These are phyloP conservation scores for Choiromyces venosus DNA, from an alignment of 495 filamentous ascomycete species.

Conservation along the genomic window DNA sequence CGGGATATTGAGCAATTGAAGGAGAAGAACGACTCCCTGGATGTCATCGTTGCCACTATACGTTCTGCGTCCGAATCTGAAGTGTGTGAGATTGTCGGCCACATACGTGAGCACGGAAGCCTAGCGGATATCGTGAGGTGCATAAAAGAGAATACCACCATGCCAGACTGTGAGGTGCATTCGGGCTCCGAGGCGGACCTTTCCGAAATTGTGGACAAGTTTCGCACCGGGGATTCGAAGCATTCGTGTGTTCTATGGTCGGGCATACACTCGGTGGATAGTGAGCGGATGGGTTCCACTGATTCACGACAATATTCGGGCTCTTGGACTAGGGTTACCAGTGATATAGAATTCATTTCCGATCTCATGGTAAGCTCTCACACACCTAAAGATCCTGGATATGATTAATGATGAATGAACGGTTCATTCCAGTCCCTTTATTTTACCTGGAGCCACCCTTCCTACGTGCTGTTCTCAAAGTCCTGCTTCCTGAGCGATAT, in stretches of 20 bases:
- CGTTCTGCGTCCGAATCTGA: conserved; percentile 47
- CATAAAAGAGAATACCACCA: conserved; percentile 40
- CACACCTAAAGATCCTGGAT: background rate
- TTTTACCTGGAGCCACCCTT: conserved; percentile 78
- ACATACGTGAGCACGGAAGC: conserved; percentile 44
- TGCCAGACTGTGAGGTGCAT: conserved; percentile 27
- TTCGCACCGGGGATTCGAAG: conserved; percentile 14
- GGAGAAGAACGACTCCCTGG: conserved; percentile 44
- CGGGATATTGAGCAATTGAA: conserved; percentile 44
- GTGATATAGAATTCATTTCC: conserved; percentile 54
- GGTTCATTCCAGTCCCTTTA: conserved; percentile 50
- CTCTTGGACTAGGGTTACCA: conserved; percentile 59
- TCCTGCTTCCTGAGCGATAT: conserved; percentile 68
- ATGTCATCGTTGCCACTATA: conserved; percentile 46
- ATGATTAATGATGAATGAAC: background rate
- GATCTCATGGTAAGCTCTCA: conserved; percentile 52
- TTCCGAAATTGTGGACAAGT: conserved; percentile 41
- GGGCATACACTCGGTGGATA: background rate
- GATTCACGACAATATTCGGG: conserved; percentile 33
- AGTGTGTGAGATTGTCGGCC: conserved; percentile 46
- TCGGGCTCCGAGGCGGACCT: conserved; percentile 42
- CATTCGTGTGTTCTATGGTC: background rate
- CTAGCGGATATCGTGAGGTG: conserved; percentile 44
- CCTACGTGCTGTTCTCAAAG: conserved; percentile 64
- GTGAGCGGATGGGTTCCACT: background rate